phyloP scores from a whole-genome alignment of 768 basidiomycete genomes.

The Suillus variegatus region DNA sequence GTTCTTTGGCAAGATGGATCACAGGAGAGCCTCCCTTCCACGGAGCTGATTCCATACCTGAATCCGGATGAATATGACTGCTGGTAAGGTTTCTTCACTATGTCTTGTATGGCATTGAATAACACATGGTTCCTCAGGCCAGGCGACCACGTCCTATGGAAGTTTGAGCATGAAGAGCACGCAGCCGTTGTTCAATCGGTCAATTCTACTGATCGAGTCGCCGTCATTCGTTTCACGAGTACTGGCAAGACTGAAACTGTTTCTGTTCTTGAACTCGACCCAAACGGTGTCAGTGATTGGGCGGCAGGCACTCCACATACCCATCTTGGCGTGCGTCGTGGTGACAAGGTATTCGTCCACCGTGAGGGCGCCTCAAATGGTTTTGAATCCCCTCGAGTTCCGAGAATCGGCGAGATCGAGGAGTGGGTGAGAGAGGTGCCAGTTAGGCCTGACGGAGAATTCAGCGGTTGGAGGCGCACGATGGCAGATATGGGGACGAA shows the following conservation, averaged over 20 bases:
- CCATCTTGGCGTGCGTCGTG: constrained; percentile 79
- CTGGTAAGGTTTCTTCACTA: constrained; percentile 52
- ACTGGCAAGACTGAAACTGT: constrained; percentile 60
- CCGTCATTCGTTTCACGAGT: constrained; percentile 60
- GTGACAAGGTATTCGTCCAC: constrained; percentile 86
- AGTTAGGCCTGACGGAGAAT: constrained; percentile 46
- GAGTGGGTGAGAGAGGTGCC: constrained; percentile 71
- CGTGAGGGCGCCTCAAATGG: constrained; percentile 72
- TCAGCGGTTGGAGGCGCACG: constrained; percentile 71
- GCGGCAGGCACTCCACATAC: constrained; percentile 42
- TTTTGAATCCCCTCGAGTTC: constrained; percentile 65
- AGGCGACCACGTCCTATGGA: constrained; percentile 88
- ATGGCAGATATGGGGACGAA: constrained; percentile 65
- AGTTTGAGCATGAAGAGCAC: constrained; percentile 65
- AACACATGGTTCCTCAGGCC: constrained; percentile 56
- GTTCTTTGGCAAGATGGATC: constrained; percentile 90
- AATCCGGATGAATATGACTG: constrained; percentile 93
- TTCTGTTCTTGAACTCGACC: constrained; percentile 86
- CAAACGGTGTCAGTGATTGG: constrained; percentile 67
- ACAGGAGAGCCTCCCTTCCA: constrained; percentile 59
- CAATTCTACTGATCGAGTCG: constrained; percentile 70
- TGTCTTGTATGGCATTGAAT: neutral
- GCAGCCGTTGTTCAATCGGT: constrained; percentile 80
- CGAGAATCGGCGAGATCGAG: constrained; percentile 84
- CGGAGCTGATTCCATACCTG: constrained; percentile 74